Evolutionary conservation across 1,139 yeast genomes (phyloP).

Genomic region (Hyphopichia fennica): DNA sequence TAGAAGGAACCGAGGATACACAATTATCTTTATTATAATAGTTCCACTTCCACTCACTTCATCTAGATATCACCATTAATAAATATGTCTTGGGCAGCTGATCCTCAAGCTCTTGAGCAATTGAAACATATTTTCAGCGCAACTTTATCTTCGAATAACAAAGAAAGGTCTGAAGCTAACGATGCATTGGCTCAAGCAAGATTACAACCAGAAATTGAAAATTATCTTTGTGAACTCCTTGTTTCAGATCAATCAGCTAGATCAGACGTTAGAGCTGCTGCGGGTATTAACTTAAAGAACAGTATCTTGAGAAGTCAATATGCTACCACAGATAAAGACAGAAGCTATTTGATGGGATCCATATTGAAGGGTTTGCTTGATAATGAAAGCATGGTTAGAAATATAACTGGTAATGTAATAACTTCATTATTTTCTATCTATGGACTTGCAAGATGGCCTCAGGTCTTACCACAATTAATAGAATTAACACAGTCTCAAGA

Average conservation of each 20-base stretch:
- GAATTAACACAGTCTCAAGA: conserved; percentile 50
- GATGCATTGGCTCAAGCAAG: conserved; percentile 70
- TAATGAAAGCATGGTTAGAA: conserved; percentile 62
- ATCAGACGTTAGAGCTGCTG: conserved; percentile 76
- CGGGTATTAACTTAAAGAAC: conserved; percentile 85
- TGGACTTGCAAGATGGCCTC: conserved; percentile 76
- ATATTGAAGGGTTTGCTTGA: conserved; percentile 70
- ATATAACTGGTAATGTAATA: conserved; percentile 87
- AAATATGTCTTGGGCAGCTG: conserved; percentile 57
- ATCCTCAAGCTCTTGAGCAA: conserved; percentile 59
- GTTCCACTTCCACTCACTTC: too few species aligned
- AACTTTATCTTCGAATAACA: conserved; percentile 59
- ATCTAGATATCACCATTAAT: too few species aligned
- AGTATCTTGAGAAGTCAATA: conserved; percentile 44
- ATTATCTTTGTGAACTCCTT: conserved; percentile 71
- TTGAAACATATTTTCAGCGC: conserved; percentile 63
- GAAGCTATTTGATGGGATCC: conserved; percentile 59
- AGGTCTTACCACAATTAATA: conserved; percentile 65
- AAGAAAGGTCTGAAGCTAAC: conserved; percentile 59
- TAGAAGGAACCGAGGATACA: too few species aligned
- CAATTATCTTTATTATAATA: too few species aligned
- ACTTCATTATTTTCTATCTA: conserved; percentile 76
- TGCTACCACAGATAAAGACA: conserved; percentile 28
- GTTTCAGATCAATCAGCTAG: conserved; percentile 49
- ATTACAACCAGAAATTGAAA: conserved; percentile 71